Base-by-base conservation (phyloP, 2,329 filamentous ascomycete genomes). In the Claviceps fusiformis region DNA sequence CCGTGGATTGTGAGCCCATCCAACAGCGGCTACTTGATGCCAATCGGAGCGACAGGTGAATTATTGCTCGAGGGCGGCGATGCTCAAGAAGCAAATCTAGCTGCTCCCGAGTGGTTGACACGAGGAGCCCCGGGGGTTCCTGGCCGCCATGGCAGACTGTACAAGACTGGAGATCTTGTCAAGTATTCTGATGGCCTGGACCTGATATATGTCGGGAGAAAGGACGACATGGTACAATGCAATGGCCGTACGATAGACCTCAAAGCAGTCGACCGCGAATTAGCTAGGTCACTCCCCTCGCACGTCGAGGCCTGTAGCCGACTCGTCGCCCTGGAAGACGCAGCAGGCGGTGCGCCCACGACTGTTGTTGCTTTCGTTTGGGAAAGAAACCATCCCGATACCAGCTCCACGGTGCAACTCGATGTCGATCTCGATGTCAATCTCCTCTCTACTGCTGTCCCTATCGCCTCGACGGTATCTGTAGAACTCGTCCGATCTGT, bases 21-120 rank as follows among this genome's bases (percentile, higher is more conserved):
- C 1, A 62, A 68, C 5, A 51, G 59, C 24, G 54, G 61, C 35
- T 47, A 59, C 0, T 61, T 70, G 3, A 57, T 64, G 45, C 67
- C 68, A 0, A 58, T 70, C 2, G 68, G 68, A 29, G 58, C 60
- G 1, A 56, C 63, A 1, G 69, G 68, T 24, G 71, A 73, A 56
- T 62, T 73, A 35, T 61, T 71, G 0, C 58, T 76, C 7, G 71
- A 71, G 52, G 70, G 70, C 2, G 70, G 70, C 3, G 35, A 27
- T 0, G 54, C 35, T 0, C 55, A 59, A 0, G 52, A 41, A 17
- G 55, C 33, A 0, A 55, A 63, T 49, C 44, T 52, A 0, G 56
- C 61, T 17, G 50, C 60, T 6, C 63, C 63, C 0, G 60, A 58
- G 29, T 64, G 63, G 63, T 58, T 64, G n/a, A 58, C 56, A 4